phyloP scores from a whole-genome alignment of 331 rosid genomes.

The Saraca asoca region DNA sequence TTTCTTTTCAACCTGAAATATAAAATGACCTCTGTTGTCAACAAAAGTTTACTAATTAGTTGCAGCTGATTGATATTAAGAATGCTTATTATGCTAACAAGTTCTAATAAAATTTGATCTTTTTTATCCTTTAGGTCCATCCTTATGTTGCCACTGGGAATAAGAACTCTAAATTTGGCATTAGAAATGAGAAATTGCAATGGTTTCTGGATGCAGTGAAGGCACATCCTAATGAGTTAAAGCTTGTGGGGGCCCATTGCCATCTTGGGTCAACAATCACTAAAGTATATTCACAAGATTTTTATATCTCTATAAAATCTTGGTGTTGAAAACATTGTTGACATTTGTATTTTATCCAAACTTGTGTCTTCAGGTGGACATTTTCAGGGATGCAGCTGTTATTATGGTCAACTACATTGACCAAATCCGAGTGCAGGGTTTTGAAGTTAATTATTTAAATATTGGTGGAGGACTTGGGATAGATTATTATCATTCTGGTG shows the following conservation, averaged over 20 bases:
- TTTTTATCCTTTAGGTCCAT: conserved; percentile 69
- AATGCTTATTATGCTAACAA: conserved; percentile 11
- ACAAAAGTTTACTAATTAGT: neutral
- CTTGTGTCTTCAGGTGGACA: conserved; percentile 70
- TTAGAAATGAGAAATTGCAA: conserved; percentile 93
- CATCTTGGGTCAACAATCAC: conserved; percentile 98
- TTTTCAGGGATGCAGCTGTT: conserved; percentile 89
- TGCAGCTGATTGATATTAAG: neutral
- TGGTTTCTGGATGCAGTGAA: conserved; percentile 92
- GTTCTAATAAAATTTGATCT: conserved; percentile 5
- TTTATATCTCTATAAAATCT: neutral
- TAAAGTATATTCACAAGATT: conserved; percentile 51
- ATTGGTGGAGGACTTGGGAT: conserved; percentile 99
- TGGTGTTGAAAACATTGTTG: too few relatives aligned
- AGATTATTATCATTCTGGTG: conserved; percentile 87
- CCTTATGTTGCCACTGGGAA: conserved; percentile 95
- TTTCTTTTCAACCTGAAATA: neutral
- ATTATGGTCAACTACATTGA: conserved; percentile 93
- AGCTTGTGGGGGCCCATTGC: conserved; percentile 96
- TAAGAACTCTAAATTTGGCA: conserved; percentile 92
- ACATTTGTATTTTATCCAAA: neutral
- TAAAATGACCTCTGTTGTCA: neutral
- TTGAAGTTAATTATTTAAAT: conserved; percentile 79
- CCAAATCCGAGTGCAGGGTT: conserved; percentile 85
- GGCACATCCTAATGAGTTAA: conserved; percentile 75